Percentiles rank a stretch among this genome's conserved stretches.
Evolutionary conservation across 805 yeast species (phyloP).

Genomic region (Saturnispora mendoncae): DNA sequence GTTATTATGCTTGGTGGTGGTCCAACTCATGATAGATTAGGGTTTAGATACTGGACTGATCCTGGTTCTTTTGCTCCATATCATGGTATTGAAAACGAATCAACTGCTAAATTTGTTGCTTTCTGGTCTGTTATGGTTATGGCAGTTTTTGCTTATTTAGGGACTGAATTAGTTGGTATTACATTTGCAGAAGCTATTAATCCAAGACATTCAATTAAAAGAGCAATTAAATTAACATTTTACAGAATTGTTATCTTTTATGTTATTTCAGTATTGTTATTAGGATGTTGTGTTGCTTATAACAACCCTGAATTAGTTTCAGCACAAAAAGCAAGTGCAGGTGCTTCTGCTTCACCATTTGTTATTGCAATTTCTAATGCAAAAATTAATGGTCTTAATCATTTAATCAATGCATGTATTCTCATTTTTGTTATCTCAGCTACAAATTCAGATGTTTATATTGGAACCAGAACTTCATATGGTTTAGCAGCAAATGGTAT

Average conservation of each 20-base stretch:
- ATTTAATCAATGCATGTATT: constrained; percentile 70
- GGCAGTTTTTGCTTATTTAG: constrained; percentile 43
- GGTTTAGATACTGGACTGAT: constrained; percentile 36
- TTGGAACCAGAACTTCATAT: constrained; percentile 67
- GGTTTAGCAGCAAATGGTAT: constrained; percentile 65
- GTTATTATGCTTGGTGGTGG: constrained; percentile 71
- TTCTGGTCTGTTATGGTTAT: constrained; percentile 45
- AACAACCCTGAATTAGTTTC: constrained; percentile 35
- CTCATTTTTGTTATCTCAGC: constrained; percentile 74
- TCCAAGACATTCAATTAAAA: constrained; percentile 43
- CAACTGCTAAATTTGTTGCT: constrained; percentile 24
- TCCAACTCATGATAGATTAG: constrained; percentile 57
- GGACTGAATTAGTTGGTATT: constrained; percentile 43
- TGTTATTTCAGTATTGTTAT: constrained; percentile 40
- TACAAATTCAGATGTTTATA: constrained; percentile 69
- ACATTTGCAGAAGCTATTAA: constrained; percentile 40
- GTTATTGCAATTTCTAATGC: constrained; percentile 72
- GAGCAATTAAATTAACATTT: constrained; percentile 44
- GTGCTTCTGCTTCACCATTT: constrained; percentile 75
- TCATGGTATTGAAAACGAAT: constrained; percentile 34
- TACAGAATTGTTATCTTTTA: constrained; percentile 48
- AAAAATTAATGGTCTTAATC: constrained; percentile 56
- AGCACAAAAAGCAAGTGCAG: constrained; percentile 39
- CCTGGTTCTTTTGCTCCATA: constrained; percentile 36
- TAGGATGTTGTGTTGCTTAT: constrained; percentile 52